Evolutionary conservation across 257 asterid species (phyloP), one percentile per base, ranked within the genome.

Genomic region (Pogostemon cablin): DNA sequence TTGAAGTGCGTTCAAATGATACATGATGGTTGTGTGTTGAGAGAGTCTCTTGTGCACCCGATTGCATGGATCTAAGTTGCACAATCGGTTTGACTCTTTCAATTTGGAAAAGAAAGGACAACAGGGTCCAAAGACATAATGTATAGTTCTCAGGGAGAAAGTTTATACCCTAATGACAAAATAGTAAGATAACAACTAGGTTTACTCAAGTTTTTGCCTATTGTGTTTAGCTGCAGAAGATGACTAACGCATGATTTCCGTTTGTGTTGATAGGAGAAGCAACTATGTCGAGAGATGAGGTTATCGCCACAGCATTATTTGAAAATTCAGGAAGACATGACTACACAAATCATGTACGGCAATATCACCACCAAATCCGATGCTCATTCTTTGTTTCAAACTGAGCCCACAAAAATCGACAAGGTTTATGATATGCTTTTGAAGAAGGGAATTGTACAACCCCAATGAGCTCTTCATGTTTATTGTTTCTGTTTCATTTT

Each of bases 301-400:
- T 68, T 92, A 73, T 62, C 91, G 15, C 89, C 95, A 4, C 79
- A 77, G 3, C 84, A 90, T 75, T 92, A 90, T 73, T 87, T 89
- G 77, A 82, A 84, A 74, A 81, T 90, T 79, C 95, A 81, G 74
- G 90, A 85, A 75, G 78, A 80, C 34, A 81, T 90, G 81, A 68
- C 96, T 1, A 75, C 75, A 15, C 90, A 84, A 44, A 79, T 86
- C 42, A 72, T 80, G 77, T 80, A 65, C 11, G 96, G 96, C 57
- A 86, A 85, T 34, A 81, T 92, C 71, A 88, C 89, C 10, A 81
- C 80, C 86, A 90, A 84, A 79, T 81, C 92, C 0, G 97, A 92
- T 72, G 96, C 95, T 5, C 80, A 90, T 79, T 62, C 89, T 6
- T 75, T 83, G 49, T 90, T 92, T 75, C 86, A 83, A 69, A 72